Percentiles rank a stretch among this genome's conserved stretches.
phyloP scores from a whole-genome alignment of 164 flowering plant genomes.

The Vitis cinerea region DNA sequence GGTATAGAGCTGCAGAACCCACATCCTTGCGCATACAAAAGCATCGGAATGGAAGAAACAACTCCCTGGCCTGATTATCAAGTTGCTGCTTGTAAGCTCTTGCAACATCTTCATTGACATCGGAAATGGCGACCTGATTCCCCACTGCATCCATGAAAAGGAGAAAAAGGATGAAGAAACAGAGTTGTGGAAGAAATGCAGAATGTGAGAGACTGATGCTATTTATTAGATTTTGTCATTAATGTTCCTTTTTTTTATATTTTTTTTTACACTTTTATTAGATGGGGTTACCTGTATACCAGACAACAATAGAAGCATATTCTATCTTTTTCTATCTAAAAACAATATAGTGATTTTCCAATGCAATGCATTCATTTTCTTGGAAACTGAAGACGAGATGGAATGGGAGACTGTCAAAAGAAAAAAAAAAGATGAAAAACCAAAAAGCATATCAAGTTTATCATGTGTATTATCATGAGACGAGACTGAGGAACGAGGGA shows the following conservation, averaged over 20 bases:
- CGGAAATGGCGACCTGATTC: constrained; percentile 14
- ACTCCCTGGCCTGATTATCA: constrained; percentile 25
- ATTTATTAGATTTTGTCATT: too few species aligned
- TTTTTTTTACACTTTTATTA: too few species aligned
- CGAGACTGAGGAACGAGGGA: background rate
- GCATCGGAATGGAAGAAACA: constrained; percentile 57
- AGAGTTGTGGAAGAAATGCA: background rate
- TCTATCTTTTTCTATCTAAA: too few species aligned
- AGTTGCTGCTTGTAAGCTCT: constrained; percentile 15
- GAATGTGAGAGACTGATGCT: background rate
- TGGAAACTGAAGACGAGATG: background rate
- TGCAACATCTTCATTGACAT: constrained; percentile 10
- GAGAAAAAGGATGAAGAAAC: background rate
- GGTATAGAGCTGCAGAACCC: constrained; percentile 12
- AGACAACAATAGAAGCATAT: too few species aligned
- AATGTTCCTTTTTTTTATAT: too few species aligned
- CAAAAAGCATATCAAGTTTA: background rate
- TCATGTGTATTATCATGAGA: background rate
- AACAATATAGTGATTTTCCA: too few species aligned
- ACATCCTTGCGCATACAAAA: constrained; percentile 53
- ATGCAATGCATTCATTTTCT: background rate
- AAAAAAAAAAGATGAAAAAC: background rate
- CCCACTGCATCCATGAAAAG: constrained; percentile 33
- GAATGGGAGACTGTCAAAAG: background rate
- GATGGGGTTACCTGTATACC: too few species aligned